Base-by-base conservation (phyloP, 1,284 basidiomycete genomes). In the Ustilago sp. region DNA sequence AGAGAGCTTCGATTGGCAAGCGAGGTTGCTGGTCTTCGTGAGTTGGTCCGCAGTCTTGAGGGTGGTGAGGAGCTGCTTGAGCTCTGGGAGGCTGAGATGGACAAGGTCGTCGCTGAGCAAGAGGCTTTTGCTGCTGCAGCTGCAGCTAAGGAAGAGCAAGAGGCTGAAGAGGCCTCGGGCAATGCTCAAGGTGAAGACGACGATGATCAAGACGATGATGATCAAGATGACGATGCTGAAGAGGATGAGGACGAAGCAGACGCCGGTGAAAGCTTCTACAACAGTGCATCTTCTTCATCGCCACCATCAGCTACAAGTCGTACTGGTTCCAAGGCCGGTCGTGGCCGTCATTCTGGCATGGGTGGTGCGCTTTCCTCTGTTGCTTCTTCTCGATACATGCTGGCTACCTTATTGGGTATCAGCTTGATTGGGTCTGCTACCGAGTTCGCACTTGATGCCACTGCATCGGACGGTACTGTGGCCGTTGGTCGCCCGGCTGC, bases 41-140 rank as follows among this genome's bases (percentile, higher is more conserved):
- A 83, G 60, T 72, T 85, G 15, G 70, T 85, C 32, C 74, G 74
- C 69, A 77, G 71, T 66, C 77, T 85, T 32, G 79, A 84, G 35
- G 83, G 83, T 8, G 83, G 83, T 36, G 83, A 85, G 23, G 83
- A 85, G 68, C 64, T 85, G 12, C 78, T 85, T 13, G 77, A 81
- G 32, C 73, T 82, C 32, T 85, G 83, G 81, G 68, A 74, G 43
- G 63, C 66, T 11, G 83, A 85, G 66, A 81, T 83, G 82, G 78
- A 82, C 51, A 72, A 76, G 51, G 68, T 81, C 34, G 76, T 76
- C 17, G 74, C 74, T 3, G 67, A 73, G 41, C 73, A 77, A 53
- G 62, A 73, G 43, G 67, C 72, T 7, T 35, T 64, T 41, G 72
- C 73, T 38, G 59, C 63, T 13, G 77, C 74, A 6, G 63, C 64